Evolutionary conservation across 1,284 basidiomycete species (phyloP), one percentile per base, ranked within the genome.

Genomic region (Psilocybe mexicana): DNA sequence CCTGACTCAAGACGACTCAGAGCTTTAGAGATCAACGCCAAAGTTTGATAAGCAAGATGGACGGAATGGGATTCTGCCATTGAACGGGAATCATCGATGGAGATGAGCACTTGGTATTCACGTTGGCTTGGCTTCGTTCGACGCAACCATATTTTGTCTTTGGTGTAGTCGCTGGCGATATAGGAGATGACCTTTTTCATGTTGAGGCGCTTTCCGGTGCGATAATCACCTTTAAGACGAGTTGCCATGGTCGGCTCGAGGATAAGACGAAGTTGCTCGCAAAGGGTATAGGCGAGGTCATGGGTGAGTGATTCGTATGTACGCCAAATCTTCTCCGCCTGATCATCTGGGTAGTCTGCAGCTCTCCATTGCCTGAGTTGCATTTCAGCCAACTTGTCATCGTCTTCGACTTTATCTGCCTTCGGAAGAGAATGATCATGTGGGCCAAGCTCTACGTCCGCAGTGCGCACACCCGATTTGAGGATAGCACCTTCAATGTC

Each of bases 141-240:
- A 28, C 97, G 88, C 35, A 99, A 80, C 97, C 97, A 99, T 67
- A 99, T 99, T 78, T 97, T 97, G 82, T 99, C 97, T 74, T 99
- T 99, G 57, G 96, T 98, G 78, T 95, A 99, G 76, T 99, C 97
- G 72, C 92, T 94, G 7, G 97, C 97, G 65, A 99, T 96, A 79
- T 98, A 99, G 1, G 94, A 89, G 57, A 99, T 95, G 72, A 99
- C 96, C 79, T 97, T 97, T 73, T 96, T 94, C 96, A 99, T 98
- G 75, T 99, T 99, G 47, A 99, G 85, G 25, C 97, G 85, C 76
- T 99, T 99, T 53, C 97, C 97, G 0, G 94, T 98, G 46, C 96
- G 92, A 75, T 97, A 99, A 77, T 99, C 97, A 45, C 97, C 97
- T 73, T 93, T 92, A 43, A 99, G 82, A 26, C 97, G 87, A 8